Base-by-base conservation (phyloP, 148 eudicot genomes). In the Euryodendron excelsum region DNA sequence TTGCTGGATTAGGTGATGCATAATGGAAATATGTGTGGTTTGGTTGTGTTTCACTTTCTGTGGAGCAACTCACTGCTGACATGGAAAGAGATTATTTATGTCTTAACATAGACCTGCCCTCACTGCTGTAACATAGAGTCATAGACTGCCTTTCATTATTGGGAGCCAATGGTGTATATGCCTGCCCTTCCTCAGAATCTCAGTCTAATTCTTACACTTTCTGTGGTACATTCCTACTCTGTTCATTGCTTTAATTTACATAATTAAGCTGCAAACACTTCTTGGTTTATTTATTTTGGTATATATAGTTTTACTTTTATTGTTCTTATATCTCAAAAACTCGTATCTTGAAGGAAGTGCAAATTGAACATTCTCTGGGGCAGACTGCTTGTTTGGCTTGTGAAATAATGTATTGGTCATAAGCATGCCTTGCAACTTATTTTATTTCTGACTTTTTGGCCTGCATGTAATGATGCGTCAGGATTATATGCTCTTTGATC, bases 401-500 rank as follows among this genome's bases (percentile, higher is more conserved):
- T 63, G 47, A 50, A 31, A 31, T n/a, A 18, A 33, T 52, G 21
- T 20, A 23, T 52, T 33, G 1, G 18, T 31, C 13, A 31, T 52
- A 9, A 41, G 9, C 8, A n/a, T n/a, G n/a, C n/a, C n/a, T 50
- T 72, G 75, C 47, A 53, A 55, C 62, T 34, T 34, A 20, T 27
- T 72, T 55, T 27, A 72, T 53, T 53, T 76, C 30, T 74, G 25
- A 50, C 65, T 64, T 25, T 36, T 67, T 73, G 55, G 25, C 30
- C 45, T 74, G 34, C 66, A 37, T 39, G 33, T 58, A 28, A n/a
- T 34, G 14, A 53, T 73, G 13, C 71, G 52, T 47, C 87, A 93
- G 97, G 97, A 93, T 80, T 84, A 85, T 77, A 85, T 88, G 91
- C 39, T 91, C 58, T 85, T 93, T 77, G 97, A 93, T 83, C 98